Percentiles rank a stretch among this genome's conserved stretches.
These are phyloP conservation scores for Sporothrix phasma DNA, from an alignment of 2,329 filamentous ascomycete genomes.

Conservation along the genomic window DNA sequence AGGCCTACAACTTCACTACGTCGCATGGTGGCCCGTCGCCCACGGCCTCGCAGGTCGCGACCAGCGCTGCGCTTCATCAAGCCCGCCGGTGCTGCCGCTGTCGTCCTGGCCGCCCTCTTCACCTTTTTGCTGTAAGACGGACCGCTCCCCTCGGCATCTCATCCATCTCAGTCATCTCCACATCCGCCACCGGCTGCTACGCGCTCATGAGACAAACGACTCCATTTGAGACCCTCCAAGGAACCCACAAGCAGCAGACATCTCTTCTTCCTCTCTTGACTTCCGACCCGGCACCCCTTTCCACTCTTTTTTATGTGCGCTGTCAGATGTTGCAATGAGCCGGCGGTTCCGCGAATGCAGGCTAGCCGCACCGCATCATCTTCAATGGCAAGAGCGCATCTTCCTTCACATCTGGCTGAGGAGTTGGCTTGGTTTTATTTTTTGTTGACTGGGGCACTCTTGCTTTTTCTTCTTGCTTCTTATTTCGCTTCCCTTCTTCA, in stretches of 20 bases:
- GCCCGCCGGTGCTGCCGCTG: slow-evolving; percentile 24
- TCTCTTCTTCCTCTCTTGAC: neutral
- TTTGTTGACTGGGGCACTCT: neutral
- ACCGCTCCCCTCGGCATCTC: neutral
- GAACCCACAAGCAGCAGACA: slow-evolving; percentile 12
- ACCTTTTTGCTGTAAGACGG: slow-evolving; percentile 18
- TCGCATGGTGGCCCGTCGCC: slow-evolving; percentile 13
- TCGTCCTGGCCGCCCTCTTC: slow-evolving; percentile 26
- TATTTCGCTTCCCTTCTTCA: neutral
- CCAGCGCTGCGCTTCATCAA: slow-evolving; percentile 25
- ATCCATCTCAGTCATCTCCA: neutral
- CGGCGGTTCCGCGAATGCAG: slow-evolving; percentile 12
- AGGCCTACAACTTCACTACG: slow-evolving; percentile 16
- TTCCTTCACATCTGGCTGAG: slow-evolving; percentile 13
- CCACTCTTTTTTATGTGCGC: slow-evolving; percentile 15
- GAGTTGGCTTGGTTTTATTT: slow-evolving; percentile 10
- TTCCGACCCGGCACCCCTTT: neutral
- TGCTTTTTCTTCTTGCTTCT: neutral
- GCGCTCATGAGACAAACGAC: slow-evolving; percentile 19
- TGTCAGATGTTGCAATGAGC: slow-evolving; percentile 16
- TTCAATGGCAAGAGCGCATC: slow-evolving; percentile 7
- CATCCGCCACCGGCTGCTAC: slow-evolving; percentile 15
- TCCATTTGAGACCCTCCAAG: neutral
- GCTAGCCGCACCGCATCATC: slow-evolving; percentile 10
- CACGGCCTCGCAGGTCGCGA: slow-evolving; percentile 20